Conservation (phyloP, 1,139 yeast genomes). For the Candida tropicalis region DNA sequence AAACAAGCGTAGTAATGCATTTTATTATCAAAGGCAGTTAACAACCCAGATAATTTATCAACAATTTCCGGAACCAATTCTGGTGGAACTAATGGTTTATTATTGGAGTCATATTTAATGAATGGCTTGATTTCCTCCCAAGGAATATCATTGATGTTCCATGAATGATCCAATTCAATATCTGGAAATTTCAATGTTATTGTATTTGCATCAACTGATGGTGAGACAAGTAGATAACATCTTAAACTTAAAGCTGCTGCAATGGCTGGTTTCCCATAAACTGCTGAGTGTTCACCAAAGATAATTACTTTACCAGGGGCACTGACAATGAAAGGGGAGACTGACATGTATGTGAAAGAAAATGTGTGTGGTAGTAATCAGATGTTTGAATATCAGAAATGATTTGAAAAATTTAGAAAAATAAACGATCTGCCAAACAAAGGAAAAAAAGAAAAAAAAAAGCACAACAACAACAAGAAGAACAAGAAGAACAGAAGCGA, state of each 20-base stretch:
- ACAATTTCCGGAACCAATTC: slow-evolving; percentile 66
- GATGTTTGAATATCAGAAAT: no score
- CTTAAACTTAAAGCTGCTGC: slow-evolving; percentile 86
- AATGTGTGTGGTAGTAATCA: no score
- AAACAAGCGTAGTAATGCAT: slow-evolving; percentile 82
- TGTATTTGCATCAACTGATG: slow-evolving; percentile 33
- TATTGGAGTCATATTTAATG: slow-evolving; percentile 22
- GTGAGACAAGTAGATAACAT: slow-evolving; percentile 71
- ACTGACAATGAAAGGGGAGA: slow-evolving; percentile 67
- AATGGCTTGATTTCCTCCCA: slow-evolving; percentile 47
- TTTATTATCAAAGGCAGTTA: slow-evolving; percentile 47
- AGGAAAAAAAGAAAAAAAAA: slow-evolving; percentile 5
- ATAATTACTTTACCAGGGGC: slow-evolving; percentile 97
- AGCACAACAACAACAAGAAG: not conserved
- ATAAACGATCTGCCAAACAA: not conserved
- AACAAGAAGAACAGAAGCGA: not conserved
- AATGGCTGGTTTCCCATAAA: slow-evolving; percentile 87
- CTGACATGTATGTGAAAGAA: not conserved
- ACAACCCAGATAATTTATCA: slow-evolving; percentile 44
- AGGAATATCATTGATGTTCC: slow-evolving; percentile 66
- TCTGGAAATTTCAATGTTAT: slow-evolving; percentile 82
- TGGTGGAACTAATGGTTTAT: slow-evolving; percentile 47
- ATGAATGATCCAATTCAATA: slow-evolving; percentile 61
- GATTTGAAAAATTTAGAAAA: slow-evolving; percentile 1
- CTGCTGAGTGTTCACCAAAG: slow-evolving; percentile 98